A percentile compares a stretch with the other conserved stretches of the same genome.
These are phyloP conservation scores for Chenopodium quinoa DNA, from an alignment of 148 eudicot species.

Conservation along the genomic window DNA sequence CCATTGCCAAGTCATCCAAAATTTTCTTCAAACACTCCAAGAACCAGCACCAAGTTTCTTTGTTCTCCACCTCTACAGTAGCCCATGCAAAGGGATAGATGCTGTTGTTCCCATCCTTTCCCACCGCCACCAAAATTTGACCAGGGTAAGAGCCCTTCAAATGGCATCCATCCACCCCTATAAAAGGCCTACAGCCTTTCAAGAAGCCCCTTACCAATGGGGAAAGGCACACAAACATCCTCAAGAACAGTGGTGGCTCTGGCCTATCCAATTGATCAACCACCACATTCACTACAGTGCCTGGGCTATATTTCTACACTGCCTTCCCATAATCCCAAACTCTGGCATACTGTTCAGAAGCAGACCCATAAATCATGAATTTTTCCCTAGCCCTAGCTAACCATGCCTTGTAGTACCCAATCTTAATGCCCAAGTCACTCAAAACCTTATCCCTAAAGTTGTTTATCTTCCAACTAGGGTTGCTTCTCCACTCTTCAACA, in stretches of 20 bases:
- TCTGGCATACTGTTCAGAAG: neutral
- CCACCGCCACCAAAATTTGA: neutral
- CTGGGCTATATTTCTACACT: neutral
- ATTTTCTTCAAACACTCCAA: neutral
- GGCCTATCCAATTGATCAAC: neutral
- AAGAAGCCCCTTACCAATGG: conserved; percentile 7
- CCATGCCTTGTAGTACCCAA: neutral
- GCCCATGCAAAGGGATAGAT: neutral
- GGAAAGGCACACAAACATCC: neutral
- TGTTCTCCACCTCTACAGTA: conserved; percentile 5
- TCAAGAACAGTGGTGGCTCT: neutral
- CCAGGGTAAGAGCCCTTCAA: conserved; percentile 10
- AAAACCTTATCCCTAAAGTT: neutral
- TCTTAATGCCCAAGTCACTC: neutral
- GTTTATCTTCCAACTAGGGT: neutral
- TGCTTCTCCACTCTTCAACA: neutral
- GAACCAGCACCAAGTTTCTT: neutral
- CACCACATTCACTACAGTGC: too few relatives aligned
- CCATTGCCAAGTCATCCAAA: neutral
- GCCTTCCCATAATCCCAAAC: conserved; percentile 11
- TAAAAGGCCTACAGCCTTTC: neutral
- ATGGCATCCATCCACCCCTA: conserved; percentile 17
- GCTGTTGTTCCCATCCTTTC: conserved; percentile 5
- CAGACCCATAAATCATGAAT: neutral
- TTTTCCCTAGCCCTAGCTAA: neutral